Evolutionary conservation across 106 monocot genomes (phyloP).

Genomic region (Narthecium ossifragum): DNA sequence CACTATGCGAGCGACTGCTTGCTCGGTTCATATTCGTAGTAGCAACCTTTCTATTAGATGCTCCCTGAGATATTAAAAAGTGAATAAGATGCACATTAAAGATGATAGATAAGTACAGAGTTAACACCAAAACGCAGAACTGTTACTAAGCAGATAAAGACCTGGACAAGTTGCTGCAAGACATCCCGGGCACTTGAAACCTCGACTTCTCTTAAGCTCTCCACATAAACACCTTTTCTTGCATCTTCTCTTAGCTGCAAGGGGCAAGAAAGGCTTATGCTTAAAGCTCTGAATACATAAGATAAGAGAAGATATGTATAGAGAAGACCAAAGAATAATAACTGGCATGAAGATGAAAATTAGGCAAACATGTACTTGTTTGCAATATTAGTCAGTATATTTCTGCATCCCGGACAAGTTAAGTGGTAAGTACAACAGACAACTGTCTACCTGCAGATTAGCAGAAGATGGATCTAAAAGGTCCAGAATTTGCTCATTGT

Average conservation of each 20-base stretch:
- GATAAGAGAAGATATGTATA: not conserved
- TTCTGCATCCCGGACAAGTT: too few species aligned
- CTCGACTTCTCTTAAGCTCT: conserved; percentile 77
- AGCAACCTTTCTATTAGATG: conserved; percentile 91
- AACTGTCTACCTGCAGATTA: conserved; percentile 98
- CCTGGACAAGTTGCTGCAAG: conserved; percentile 93
- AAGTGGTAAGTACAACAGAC: too few species aligned
- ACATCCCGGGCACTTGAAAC: conserved; percentile 90
- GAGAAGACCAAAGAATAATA: too few species aligned
- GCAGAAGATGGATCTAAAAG: conserved; percentile 67
- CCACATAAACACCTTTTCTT: conserved; percentile 88
- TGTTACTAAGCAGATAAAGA: conserved; percentile 6
- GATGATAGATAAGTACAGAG: not conserved
- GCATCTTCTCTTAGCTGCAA: conserved; percentile 87
- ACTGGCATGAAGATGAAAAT: too few species aligned
- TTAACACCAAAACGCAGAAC: not conserved
- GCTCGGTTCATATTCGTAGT: conserved; percentile 95
- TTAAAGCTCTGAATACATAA: not conserved
- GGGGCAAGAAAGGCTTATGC: not conserved
- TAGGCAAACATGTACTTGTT: too few species aligned
- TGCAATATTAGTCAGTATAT: too few species aligned
- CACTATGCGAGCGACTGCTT: conserved; percentile 96
- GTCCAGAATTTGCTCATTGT: conserved; percentile 95
- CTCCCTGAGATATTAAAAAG: conserved; percentile 40
- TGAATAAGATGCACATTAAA: not conserved